Base-by-base conservation (phyloP, 345 rosid species). In the Murraya koenigii region DNA sequence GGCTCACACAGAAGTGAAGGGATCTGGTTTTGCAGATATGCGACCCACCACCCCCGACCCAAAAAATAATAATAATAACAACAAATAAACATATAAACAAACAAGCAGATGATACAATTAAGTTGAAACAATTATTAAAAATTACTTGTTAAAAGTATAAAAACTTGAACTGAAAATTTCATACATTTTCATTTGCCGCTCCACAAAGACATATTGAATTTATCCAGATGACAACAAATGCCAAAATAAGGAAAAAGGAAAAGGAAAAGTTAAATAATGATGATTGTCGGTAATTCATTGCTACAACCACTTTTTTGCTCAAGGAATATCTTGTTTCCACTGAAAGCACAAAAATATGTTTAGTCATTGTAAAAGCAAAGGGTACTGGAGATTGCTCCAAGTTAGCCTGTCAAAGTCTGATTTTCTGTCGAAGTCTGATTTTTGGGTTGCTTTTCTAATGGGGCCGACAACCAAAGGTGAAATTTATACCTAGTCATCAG, bases 281-380 rank as follows among this genome's bases (percentile, higher is more conserved):
- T 69, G 30, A 44, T 15, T 26, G 72, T 41, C 19, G 7, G 28
- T 17, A 25, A 6, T 19, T 69, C 23, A 19, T 3, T 3, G 7
- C 19, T 67, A 67, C 0, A 44, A 68, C n/a, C 17, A 39, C 39
- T 52, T 66, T 75, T 66, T 75, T 23, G 71, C 52, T 66, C 11
- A 59, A 44, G 65, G 66, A 66, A 52, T 52, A 52, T 66, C 22
- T 52, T 25, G 62, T 56, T 66, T 54, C 61, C 72, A 56, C 36
- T 55, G 58, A 65, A 65, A 64, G 71, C 78, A 26, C 26, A 52
- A 65, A 75, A 63, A 75, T 14, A 65, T 47, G n/a, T 23, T 10
- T 36, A 32, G 60, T 65, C 7, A 25, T 5, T 32, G 17, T 52
- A 25, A 67, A 44, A 39, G 54, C 30, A 2, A 67, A 67, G 54